Evolutionary conservation across 352 stramenopile species (phyloP).

Genomic region (Phytophthora fragariae): DNA sequence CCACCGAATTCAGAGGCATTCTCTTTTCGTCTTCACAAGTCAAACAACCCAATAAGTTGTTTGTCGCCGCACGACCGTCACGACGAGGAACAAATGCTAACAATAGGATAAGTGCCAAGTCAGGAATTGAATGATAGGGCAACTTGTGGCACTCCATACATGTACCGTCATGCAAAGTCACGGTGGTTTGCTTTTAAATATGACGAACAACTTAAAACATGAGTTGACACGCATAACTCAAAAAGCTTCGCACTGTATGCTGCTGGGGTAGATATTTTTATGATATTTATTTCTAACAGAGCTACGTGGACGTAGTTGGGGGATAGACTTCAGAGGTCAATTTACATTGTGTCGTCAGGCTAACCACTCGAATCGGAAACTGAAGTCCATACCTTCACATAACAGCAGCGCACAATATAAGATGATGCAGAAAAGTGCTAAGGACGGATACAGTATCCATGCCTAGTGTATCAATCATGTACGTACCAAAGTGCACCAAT

Average conservation of each 20-base stretch:
- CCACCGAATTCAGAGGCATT: constrained; percentile 6
- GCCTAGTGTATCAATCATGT: no score
- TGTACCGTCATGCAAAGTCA: background rate
- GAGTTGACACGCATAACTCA: background rate
- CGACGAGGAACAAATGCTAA: background rate
- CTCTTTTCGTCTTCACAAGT: background rate
- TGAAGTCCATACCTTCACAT: background rate
- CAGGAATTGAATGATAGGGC: background rate
- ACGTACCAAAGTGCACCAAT: constrained; percentile 20
- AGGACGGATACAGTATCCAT: no score
- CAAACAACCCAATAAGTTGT: background rate
- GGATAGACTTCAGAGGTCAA: no score
- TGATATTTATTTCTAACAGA: no score
- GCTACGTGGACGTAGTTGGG: no score
- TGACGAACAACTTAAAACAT: background rate
- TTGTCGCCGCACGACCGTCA: background rate
- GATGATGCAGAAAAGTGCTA: no score
- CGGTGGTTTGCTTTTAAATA: background rate
- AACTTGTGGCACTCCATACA: background rate
- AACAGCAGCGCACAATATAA: background rate
- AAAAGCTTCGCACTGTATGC: no score
- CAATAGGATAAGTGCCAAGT: background rate
- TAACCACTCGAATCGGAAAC: background rate
- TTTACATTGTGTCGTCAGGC: background rate
- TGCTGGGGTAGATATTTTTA: no score